phyloP scores from a whole-genome alignment of 371 early-diverging fungal species.

The Apophysomyces elegans region DNA sequence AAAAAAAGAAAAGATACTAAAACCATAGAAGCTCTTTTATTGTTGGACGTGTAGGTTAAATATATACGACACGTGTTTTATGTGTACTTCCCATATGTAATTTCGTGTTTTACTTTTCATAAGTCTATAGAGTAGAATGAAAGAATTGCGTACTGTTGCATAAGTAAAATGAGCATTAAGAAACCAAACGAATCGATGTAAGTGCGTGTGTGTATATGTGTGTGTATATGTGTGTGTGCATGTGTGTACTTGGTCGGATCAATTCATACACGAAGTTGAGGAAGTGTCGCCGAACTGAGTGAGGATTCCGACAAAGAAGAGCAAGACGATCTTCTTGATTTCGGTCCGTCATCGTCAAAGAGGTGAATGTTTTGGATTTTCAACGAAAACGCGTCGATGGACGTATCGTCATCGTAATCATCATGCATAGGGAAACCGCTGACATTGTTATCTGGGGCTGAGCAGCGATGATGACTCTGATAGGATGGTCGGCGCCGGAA shows the following conservation, averaged over 20 bases:
- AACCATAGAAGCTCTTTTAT: background rate
- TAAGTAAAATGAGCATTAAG: background rate
- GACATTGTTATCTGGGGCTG: background rate
- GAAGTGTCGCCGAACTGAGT: background rate
- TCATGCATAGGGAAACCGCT: background rate
- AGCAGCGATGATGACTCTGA: background rate
- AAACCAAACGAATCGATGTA: too few relatives aligned
- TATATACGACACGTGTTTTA: too few relatives aligned
- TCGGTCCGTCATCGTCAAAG: background rate
- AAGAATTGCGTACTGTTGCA: background rate
- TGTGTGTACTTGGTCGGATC: too few relatives aligned
- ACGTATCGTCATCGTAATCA: background rate
- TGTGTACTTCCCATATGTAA: background rate
- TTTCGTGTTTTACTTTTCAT: background rate
- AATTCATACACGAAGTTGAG: background rate
- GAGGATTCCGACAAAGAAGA: background rate
- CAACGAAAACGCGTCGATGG: background rate
- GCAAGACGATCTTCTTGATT: background rate
- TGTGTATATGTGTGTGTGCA: too few relatives aligned
- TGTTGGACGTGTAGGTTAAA: too few relatives aligned
- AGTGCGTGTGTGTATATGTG: background rate
- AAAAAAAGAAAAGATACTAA: background rate
- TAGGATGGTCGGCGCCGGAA: constrained; percentile 4
- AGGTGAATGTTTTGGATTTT: background rate
- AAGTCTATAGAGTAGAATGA: background rate